A percentile compares a stretch with the other conserved stretches of the same genome.
These are phyloP conservation scores for Zostera marina DNA, from an alignment of 116 monocot species.

Conservation along the genomic window DNA sequence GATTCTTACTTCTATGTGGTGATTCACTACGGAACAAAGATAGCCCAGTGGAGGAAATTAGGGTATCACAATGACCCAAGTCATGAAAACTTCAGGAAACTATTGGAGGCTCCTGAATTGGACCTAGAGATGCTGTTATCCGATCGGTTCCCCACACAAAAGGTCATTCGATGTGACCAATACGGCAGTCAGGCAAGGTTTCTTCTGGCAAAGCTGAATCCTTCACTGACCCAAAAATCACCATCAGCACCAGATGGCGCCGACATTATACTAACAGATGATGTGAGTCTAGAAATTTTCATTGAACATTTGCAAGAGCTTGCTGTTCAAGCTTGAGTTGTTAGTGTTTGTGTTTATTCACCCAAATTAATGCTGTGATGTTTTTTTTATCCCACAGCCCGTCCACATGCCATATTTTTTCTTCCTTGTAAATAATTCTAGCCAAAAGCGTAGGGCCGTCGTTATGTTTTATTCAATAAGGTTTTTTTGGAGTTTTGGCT, in stretches of 20 bases:
- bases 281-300: slow-evolving; percentile 82
- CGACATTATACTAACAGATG: slow-evolving; percentile 76
- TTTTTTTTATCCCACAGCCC: too few relatives aligned
- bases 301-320: slow-evolving; percentile 84
- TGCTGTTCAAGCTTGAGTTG: slow-evolving; percentile 65
- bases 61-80: slow-evolving; percentile 59
- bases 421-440: too few relatives aligned
- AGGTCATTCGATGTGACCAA: slow-evolving; percentile 81
- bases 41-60: slow-evolving; percentile 71
- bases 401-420: too few relatives aligned
- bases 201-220: slow-evolving; percentile 79
- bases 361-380: too few relatives aligned
- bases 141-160: slow-evolving; percentile 69
- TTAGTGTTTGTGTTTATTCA: too few relatives aligned
- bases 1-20: slow-evolving; percentile 90
- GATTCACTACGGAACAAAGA: slow-evolving; percentile 82
- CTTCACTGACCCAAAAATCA: slow-evolving; percentile 72
- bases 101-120: slow-evolving; percentile 70
- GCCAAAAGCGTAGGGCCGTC: too few relatives aligned
- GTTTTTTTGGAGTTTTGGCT: too few relatives aligned
- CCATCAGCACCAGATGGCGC: slow-evolving; percentile 34
- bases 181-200: slow-evolving; percentile 97
- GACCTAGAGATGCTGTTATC: slow-evolving; percentile 49
- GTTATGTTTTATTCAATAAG: too few relatives aligned
- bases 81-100: slow-evolving; percentile 71